phyloP scores from a whole-genome alignment of 83 land plant species.

The Picea abies region DNA sequence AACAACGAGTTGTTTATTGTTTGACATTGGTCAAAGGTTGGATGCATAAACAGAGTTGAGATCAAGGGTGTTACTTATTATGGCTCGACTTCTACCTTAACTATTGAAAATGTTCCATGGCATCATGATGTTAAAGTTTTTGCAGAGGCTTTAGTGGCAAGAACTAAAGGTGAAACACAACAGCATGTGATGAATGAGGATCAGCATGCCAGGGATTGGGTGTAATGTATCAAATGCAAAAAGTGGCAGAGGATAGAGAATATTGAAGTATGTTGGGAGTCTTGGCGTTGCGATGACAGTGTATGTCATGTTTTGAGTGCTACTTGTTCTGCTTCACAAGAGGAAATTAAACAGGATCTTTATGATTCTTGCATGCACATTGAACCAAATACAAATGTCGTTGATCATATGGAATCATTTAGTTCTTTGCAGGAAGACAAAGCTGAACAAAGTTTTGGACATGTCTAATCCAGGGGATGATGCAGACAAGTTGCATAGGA shows the following conservation, averaged over 20 bases:
- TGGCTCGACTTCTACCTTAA: conserved; percentile 91
- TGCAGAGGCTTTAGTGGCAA: conserved; percentile 74
- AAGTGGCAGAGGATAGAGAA: not conserved
- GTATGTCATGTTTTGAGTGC: not conserved
- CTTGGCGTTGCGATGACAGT: not conserved
- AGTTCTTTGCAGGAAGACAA: too few species aligned
- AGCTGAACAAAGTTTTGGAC: not conserved
- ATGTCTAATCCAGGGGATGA: conserved; percentile 61
- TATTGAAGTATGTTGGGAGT: not conserved
- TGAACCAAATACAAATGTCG: not conserved
- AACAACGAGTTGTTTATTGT: conserved; percentile 88
- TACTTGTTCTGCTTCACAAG: not conserved
- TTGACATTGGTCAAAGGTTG: conserved; percentile 92
- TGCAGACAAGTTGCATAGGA: conserved; percentile 74
- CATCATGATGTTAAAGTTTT: conserved; percentile 90
- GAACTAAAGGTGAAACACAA: conserved; percentile 47
- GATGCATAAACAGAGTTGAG: conserved; percentile 85
- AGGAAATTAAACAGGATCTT: not conserved
- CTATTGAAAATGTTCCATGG: conserved; percentile 99
- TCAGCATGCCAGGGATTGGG: too few species aligned
- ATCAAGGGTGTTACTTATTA: conserved; percentile 98
- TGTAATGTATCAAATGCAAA: too few species aligned
- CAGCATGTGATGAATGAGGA: too few species aligned
- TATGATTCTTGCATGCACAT: not conserved
- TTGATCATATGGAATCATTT: not conserved